phyloP scores from a whole-genome alignment of 2,329 filamentous ascomycete species.

The Penicillium crustosum region DNA sequence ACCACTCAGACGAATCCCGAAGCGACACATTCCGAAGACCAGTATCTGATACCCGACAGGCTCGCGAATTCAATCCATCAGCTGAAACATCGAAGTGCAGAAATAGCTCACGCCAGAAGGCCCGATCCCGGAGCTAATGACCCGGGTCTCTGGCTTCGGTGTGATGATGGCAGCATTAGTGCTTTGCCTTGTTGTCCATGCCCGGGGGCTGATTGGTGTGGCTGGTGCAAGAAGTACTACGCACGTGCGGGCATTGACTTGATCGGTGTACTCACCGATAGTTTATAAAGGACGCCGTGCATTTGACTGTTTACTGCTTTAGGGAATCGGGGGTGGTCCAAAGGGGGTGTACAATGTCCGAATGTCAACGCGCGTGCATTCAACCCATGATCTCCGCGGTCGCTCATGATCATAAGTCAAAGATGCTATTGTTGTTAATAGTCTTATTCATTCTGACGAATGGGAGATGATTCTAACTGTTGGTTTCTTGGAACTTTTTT shows the following conservation, averaged over 20 bases:
- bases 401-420: background rate
- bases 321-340: background rate
- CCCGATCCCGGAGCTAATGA: slow-evolving; percentile 10
- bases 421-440: background rate
- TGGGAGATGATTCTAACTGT: background rate
- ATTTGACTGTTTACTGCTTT: background rate
- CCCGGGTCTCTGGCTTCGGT: slow-evolving; percentile 11
- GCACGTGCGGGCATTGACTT: background rate
- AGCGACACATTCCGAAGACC: background rate
- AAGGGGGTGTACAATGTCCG: background rate
- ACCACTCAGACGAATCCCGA: background rate
- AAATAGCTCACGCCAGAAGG: slow-evolving; percentile 9
- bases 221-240: background rate
- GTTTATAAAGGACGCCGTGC: background rate
- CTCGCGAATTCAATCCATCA: background rate
- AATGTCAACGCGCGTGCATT: background rate
- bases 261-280: slow-evolving; percentile 7
- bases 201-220: slow-evolving; percentile 7
- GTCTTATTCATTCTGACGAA: background rate
- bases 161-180: slow-evolving; percentile 14
- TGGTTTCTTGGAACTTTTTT: background rate
- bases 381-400: background rate
- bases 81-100: background rate
- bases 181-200: slow-evolving; percentile 4
- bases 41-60: background rate